Conservation (phyloP, 176 grass and related monocot species). For the Carex parvula region DNA sequence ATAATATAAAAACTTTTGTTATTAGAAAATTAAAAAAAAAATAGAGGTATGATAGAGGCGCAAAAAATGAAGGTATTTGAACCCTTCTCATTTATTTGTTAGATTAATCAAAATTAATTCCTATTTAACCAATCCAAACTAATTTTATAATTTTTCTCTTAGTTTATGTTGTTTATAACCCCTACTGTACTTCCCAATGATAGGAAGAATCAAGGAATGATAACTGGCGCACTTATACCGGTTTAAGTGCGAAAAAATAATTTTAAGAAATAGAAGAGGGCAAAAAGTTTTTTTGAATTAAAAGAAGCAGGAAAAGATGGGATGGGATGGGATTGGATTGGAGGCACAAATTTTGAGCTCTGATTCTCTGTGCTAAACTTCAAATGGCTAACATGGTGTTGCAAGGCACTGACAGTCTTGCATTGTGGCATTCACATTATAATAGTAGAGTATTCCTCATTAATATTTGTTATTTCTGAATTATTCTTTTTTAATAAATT, state of each 20-base stretch:
- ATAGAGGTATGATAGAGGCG: too few relatives aligned
- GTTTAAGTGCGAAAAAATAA: neutral
- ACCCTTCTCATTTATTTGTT: too few relatives aligned
- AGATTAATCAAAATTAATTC: too few relatives aligned
- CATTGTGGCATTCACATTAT: neutral
- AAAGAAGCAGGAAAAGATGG: slow-evolving; percentile 1
- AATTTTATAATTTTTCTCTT: neutral
- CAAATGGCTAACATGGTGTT: neutral
- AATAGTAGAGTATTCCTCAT: too few relatives aligned
- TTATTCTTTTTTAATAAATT: too few relatives aligned
- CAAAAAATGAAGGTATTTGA: too few relatives aligned
- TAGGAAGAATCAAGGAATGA: slow-evolving; percentile 23
- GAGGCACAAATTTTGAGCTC: neutral
- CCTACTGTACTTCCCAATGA: slow-evolving; percentile 24
- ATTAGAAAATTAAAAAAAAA: too few relatives aligned
- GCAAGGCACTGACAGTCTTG: neutral
- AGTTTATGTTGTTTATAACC: neutral
- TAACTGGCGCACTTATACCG: slow-evolving; percentile 9
- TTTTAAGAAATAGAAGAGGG: neutral
- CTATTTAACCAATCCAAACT: too few relatives aligned
- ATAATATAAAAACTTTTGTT: too few relatives aligned
- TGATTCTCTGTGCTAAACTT: neutral
- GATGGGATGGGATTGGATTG: slow-evolving; percentile 10
- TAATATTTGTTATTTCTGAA: too few relatives aligned
- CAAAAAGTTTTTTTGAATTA: neutral